A percentile compares a stretch with the other conserved stretches of the same genome.
Conservation (phyloP, 306 rosid species). For the Spatholobus suberectus region DNA sequence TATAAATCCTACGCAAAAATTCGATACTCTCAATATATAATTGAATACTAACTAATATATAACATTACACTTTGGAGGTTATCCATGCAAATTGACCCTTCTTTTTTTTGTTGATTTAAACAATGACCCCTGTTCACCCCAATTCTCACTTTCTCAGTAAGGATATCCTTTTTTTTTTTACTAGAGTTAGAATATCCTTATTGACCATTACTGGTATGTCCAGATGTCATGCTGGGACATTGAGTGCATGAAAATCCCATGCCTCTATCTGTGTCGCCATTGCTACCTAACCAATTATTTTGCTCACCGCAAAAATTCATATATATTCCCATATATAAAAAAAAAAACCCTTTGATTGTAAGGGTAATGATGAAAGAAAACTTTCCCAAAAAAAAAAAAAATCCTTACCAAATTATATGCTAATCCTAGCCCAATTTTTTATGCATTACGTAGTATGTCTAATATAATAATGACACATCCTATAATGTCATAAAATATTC, state of each 20-base stretch:
- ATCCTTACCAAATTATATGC: constrained; percentile 45
- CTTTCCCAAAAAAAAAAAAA: constrained; percentile 48
- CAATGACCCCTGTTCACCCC: background rate
- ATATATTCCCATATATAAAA: too few relatives aligned
- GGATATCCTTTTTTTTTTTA: background rate
- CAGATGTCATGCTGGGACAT: constrained; percentile 27
- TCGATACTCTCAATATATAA: background rate
- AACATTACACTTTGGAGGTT: background rate
- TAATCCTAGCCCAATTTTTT: background rate
- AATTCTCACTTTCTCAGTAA: background rate
- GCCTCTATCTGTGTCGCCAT: constrained; percentile 33
- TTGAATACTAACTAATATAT: background rate
- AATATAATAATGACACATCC: constrained; percentile 41
- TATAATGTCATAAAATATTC: constrained; percentile 28
- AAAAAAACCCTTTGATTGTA: background rate
- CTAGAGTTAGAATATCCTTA: background rate
- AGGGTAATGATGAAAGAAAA: constrained; percentile 33
- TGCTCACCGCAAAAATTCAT: constrained; percentile 6
- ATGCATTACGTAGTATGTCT: constrained; percentile 40
- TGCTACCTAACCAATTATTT: constrained; percentile 33
- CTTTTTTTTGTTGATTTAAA: background rate
- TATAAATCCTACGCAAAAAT: too few relatives aligned
- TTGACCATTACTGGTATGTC: constrained; percentile 7
- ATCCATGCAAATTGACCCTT: background rate
- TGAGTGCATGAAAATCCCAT: constrained; percentile 30